Conservation (phyloP, 805 yeast genomes). For the Metschnikowia colocasiae region DNA sequence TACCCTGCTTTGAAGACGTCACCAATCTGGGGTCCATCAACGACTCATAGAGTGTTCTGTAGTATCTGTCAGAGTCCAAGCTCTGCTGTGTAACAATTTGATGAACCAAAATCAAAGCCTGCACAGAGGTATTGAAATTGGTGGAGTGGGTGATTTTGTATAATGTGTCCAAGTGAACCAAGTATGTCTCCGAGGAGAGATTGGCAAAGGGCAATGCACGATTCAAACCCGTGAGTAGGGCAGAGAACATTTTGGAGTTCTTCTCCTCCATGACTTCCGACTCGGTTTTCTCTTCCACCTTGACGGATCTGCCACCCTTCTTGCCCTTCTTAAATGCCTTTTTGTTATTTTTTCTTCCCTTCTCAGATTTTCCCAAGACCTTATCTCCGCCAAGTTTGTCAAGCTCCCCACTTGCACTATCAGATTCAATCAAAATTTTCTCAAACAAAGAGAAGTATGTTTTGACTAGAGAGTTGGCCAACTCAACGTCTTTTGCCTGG, state of each 20-base stretch:
- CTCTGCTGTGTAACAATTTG: conserved; percentile 68
- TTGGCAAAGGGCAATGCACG: conserved; percentile 93
- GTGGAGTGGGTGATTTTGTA: conserved; percentile 91
- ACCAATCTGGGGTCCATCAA: conserved; percentile 79
- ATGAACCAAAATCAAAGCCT: conserved; percentile 80
- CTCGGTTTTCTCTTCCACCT: conserved; percentile 55
- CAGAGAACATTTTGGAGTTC: conserved; percentile 79
- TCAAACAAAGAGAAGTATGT: conserved; percentile 87
- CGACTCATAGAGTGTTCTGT: conserved; percentile 85
- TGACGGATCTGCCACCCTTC: conserved; percentile 82
- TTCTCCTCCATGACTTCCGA: conserved; percentile 70
- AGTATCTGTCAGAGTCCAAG: conserved; percentile 64
- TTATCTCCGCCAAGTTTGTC: conserved; percentile 24
- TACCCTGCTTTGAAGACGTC: conserved; percentile 87
- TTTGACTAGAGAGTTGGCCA: conserved; percentile 79
- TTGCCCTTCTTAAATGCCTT: conserved; percentile 77
- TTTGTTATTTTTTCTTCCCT: conserved; percentile 52
- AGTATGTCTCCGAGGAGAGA: conserved; percentile 65
- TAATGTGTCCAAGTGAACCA: conserved; percentile 75
- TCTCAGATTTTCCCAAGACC: conserved; percentile 51
- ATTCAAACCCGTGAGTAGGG: conserved; percentile 89
- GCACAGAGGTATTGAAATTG: conserved; percentile 90
- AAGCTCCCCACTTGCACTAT: conserved; percentile 42
- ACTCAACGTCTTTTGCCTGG: conserved; percentile 67
- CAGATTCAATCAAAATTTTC: conserved; percentile 69